Percentiles rank a stretch among this genome's conserved stretches.
Conservation (phyloP, 768 basidiomycete species). For the Podaxis sp. region DNA sequence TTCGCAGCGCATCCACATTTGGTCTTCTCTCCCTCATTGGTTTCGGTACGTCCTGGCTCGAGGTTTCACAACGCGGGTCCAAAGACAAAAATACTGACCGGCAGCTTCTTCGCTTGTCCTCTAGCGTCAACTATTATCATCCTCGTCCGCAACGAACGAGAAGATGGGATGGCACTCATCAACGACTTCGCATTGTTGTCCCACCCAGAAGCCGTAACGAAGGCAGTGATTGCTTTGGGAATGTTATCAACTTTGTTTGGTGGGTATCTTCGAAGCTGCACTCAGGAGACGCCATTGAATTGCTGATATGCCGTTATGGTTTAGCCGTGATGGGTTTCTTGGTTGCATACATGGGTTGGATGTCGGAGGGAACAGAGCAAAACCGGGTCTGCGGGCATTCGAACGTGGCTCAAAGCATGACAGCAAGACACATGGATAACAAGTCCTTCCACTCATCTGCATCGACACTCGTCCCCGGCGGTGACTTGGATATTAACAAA, state of each 20-base stretch:
- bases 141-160: conserved; percentile 1
- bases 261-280: background rate
- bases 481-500: background rate
- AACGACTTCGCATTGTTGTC: conserved; percentile 6
- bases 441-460: background rate
- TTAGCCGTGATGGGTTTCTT: conserved; percentile 7
- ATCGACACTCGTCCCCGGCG: background rate
- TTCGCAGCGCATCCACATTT: background rate
- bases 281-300: background rate
- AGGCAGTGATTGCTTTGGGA: conserved; percentile 6
- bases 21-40: conserved; percentile 4
- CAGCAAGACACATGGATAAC: background rate
- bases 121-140: background rate
- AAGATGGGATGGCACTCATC: conserved; percentile 2
- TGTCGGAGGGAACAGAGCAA: background rate
- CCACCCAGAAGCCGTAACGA: background rate
- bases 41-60: background rate
- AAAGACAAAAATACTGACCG: background rate
- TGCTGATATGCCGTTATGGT: background rate
- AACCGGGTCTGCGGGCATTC: background rate
- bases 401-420: background rate
- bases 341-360: conserved; percentile 5
- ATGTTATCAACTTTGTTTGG: conserved; percentile 4
- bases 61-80: background rate
- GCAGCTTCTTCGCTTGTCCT: background rate